Evolutionary conservation across 306 rosid species (phyloP).

Genomic region (Begonia masoniana): DNA sequence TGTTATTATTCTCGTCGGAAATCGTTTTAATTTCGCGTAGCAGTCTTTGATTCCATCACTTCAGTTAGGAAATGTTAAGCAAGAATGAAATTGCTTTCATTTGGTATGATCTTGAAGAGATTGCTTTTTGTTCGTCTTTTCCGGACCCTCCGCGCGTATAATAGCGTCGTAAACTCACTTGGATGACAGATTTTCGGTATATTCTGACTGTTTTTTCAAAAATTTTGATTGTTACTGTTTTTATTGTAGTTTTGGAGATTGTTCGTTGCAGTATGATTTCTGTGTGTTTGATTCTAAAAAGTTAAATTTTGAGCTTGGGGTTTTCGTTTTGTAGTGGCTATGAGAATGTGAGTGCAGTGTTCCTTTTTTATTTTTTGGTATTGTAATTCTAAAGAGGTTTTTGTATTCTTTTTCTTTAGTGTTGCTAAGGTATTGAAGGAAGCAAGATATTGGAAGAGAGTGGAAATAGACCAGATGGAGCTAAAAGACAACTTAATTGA

Average conservation of each 20-base stretch:
- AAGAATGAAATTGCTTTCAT: constrained; percentile 52
- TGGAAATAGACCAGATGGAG: constrained; percentile 25
- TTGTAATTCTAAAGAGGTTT: no score
- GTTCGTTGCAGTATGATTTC: no score
- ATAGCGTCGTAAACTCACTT: constrained; percentile 59
- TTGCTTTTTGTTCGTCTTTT: constrained; percentile 75
- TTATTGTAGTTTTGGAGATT: no score
- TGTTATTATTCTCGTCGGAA: no score
- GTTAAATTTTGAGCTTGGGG: no score
- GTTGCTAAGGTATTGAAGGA: constrained; percentile 54
- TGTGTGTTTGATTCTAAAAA: no score
- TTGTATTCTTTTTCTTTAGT: not conserved
- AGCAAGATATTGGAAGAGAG: constrained; percentile 27
- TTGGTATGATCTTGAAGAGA: constrained; percentile 74
- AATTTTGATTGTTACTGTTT: no score
- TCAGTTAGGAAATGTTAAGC: not conserved
- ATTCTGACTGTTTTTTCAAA: not conserved
- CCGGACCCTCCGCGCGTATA: constrained; percentile 66
- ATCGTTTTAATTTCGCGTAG: no score
- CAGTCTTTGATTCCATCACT: no score
- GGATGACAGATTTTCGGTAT: constrained; percentile 54
- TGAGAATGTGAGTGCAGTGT: no score
- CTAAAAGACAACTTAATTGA: constrained; percentile 29
- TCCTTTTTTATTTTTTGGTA: no score
- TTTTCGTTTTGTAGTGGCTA: no score